These are phyloP conservation scores for Ramalina intermedia DNA, from an alignment of 495 filamentous ascomycete species.

Conservation along the genomic window DNA sequence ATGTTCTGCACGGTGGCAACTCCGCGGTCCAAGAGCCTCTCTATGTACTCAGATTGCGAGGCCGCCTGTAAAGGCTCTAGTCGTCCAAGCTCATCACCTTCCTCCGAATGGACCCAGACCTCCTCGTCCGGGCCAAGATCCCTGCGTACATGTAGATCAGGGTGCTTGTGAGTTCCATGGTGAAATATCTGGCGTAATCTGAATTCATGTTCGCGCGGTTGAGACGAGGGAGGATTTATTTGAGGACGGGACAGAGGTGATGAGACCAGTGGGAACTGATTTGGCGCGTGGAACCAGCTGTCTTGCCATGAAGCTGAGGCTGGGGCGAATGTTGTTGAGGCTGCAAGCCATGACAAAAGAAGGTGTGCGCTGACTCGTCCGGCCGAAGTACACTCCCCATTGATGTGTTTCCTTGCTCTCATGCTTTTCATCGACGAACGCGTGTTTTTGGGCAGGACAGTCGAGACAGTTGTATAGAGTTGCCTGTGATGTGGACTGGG, in stretches of 20 bases:
- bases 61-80: slow-evolving; percentile 26
- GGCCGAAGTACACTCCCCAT: slow-evolving; percentile 21
- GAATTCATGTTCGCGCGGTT: slow-evolving; percentile 30
- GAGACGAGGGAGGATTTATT: slow-evolving; percentile 18
- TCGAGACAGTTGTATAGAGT: not conserved
- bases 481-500: no score
- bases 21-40: slow-evolving; percentile 68
- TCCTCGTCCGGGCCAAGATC: slow-evolving; percentile 51
- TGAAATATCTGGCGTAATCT: slow-evolving; percentile 81
- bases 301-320: slow-evolving; percentile 9
- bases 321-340: slow-evolving; percentile 4
- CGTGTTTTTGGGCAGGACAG: not conserved
- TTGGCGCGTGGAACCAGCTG: slow-evolving; percentile 7
- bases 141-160: slow-evolving; percentile 54
- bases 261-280: slow-evolving; percentile 23
- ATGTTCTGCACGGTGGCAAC: slow-evolving; percentile 61
- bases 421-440: not conserved
- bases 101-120: slow-evolving; percentile 45
- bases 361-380: slow-evolving; percentile 44
- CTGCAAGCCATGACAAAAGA: slow-evolving; percentile 48
- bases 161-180: slow-evolving; percentile 64
- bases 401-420: not conserved
- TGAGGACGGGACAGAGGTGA: slow-evolving; percentile 21
- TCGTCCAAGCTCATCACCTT: slow-evolving; percentile 41
- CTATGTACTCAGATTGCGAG: slow-evolving; percentile 50